Evolutionary conservation across 805 yeast genomes (phyloP).

Genomic region (Lachancea meyersii): DNA sequence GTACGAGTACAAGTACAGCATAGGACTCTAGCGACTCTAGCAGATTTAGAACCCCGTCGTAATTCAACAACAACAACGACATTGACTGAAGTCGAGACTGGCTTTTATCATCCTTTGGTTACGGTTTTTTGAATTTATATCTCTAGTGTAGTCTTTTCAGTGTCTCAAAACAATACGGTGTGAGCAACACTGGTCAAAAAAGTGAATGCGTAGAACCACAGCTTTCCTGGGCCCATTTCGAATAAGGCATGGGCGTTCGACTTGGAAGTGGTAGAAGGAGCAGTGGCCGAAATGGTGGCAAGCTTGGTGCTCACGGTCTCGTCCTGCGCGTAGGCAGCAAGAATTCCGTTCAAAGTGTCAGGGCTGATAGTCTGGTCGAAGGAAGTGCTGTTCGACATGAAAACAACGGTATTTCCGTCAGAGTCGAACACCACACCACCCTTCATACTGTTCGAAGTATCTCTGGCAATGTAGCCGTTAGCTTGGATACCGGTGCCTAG

Average conservation of each 20-base stretch:
- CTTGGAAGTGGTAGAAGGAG: slow-evolving; percentile 28
- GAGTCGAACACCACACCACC: slow-evolving; percentile 71
- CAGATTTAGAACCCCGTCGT: too few species aligned
- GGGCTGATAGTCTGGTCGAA: slow-evolving; percentile 43
- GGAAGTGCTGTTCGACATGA: slow-evolving; percentile 47
- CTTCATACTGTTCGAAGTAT: slow-evolving; percentile 43
- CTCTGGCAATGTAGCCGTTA: slow-evolving; percentile 52
- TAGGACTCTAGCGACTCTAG: too few species aligned
- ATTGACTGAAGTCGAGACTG: background rate
- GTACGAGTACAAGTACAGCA: background rate
- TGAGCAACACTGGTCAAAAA: slow-evolving; percentile 21
- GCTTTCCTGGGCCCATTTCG: slow-evolving; percentile 13
- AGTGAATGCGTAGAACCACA: slow-evolving; percentile 27
- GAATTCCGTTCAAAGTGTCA: slow-evolving; percentile 41
- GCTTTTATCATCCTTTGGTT: background rate
- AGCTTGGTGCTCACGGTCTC: slow-evolving; percentile 31
- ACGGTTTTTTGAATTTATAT: background rate
- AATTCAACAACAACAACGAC: background rate
- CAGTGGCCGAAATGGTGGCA: slow-evolving; percentile 35
- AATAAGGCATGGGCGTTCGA: slow-evolving; percentile 21
- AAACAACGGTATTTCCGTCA: slow-evolving; percentile 55
- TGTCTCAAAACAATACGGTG: slow-evolving; percentile 16
- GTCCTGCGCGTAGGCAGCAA: slow-evolving; percentile 31
- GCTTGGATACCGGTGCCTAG: slow-evolving; percentile 55
- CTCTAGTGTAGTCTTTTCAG: background rate